Percentiles rank a stretch among this genome's conserved stretches.
Conservation (phyloP, 371 early-diverging fungal genomes). For the Saksenaea vasiformis region DNA sequence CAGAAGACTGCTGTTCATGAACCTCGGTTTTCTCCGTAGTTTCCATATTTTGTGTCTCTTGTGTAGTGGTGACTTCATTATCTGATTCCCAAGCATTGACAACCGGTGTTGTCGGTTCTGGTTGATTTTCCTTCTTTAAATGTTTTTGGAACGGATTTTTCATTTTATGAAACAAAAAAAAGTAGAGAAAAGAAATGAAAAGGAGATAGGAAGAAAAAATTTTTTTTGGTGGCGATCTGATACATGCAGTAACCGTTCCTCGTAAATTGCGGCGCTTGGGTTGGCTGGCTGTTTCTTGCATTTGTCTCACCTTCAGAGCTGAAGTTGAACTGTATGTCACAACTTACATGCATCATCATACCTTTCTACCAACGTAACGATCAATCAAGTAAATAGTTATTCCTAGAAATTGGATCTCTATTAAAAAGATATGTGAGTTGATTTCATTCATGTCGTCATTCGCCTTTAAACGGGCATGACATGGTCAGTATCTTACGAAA, state of each 20-base stretch:
- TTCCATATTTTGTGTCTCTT: neutral
- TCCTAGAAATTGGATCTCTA: too few relatives aligned
- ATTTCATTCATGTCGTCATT: too few relatives aligned
- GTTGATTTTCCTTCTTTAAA: neutral
- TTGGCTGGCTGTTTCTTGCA: conserved; percentile 2
- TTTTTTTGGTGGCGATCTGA: conserved; percentile 5
- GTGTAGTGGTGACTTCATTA: neutral
- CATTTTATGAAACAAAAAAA: neutral
- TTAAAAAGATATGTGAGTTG: too few relatives aligned
- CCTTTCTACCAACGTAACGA: too few relatives aligned
- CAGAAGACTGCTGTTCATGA: neutral
- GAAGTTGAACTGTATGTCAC: neutral
- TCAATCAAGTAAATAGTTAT: too few relatives aligned
- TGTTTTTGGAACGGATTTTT: neutral
- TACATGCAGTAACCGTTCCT: conserved; percentile 4
- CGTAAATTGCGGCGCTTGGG: neutral
- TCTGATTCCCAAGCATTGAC: conserved; percentile 15
- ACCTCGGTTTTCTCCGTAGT: neutral
- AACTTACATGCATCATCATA: neutral
- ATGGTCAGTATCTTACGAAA: too few relatives aligned
- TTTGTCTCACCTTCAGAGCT: neutral
- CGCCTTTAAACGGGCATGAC: too few relatives aligned
- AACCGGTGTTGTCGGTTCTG: neutral
- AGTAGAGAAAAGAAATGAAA: neutral
- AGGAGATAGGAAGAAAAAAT: neutral